Base-by-base conservation (phyloP, 1,139 yeast genomes). In the Scheffersomyces insectosa region DNA sequence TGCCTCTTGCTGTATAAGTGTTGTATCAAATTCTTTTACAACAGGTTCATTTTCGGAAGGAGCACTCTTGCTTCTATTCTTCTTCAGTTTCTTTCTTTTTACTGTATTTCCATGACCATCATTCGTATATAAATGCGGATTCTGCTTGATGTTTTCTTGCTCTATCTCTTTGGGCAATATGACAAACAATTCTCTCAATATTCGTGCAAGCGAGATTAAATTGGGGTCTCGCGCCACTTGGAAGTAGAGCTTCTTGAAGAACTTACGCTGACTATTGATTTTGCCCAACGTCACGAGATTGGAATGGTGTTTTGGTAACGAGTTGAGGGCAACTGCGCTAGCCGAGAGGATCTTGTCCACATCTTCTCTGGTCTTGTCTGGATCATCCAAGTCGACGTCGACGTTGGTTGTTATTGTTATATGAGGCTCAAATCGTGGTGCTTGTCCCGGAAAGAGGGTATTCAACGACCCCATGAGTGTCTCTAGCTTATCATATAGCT, bases 361-460 rank as follows among this genome's bases (percentile, higher is more conserved):
- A 44, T 81, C 85, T 28, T 74, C 79, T 30, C 74, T 72, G 11
- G 77, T 71, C 36, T 72, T 65, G 10, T 51, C 61, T 16, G 65
- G 54, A 42, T 73, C 66, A 5, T 62, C 63, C 46, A 68, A 51
- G 44, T 69, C 65, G 33, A 83, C 68, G 3, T 64, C 65, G 30
- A 87, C 68, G 46, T 81, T 77, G 27, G 89, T 76, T 2, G 91
- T 81, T 31, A 88, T 74, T 2, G 96, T 88, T 34, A 88, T 75
- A 59, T 88, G 96, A 4, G 96, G 96, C 46, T 81, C 87, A 52
- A 87, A 83, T 34, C 57, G 60, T 2, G 79, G 78, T 4, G 85
- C 81, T 25, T 84, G 85, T 38, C 83, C 86, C 12, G 88, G 88
- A 56, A 87, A 85, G 20, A 86, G 65, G 1, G 93, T 85, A 43